These are phyloP conservation scores for Penicillium crustosum DNA, from an alignment of 2,329 filamentous ascomycete genomes.

Conservation along the genomic window DNA sequence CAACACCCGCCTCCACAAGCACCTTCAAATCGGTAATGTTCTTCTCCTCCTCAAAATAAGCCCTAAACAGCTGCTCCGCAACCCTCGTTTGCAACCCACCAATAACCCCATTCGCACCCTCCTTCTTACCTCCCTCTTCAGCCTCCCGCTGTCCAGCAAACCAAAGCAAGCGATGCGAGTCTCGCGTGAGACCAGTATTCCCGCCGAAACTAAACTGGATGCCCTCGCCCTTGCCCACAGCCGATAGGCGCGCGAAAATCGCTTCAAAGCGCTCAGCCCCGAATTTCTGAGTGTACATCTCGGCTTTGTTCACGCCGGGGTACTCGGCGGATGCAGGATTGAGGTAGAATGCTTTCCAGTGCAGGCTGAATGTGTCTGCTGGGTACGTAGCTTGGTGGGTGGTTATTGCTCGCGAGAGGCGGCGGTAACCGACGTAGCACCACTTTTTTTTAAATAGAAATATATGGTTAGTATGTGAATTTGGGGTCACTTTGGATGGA, in stretches of 20 bases:
- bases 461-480: constrained; percentile 1
- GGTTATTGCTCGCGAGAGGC: constrained; percentile 69
- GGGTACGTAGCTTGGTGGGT: constrained; percentile 64
- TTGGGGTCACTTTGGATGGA: constrained; percentile 1
- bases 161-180: constrained; percentile 75
- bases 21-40: constrained; percentile 61
- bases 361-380: constrained; percentile 68
- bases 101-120: constrained; percentile 28
- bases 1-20: constrained; percentile 54
- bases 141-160: constrained; percentile 58
- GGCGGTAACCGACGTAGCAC: constrained; percentile 78
- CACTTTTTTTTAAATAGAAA: constrained; percentile 34
- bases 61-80: constrained; percentile 62
- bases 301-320: constrained; percentile 53
- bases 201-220: constrained; percentile 73
- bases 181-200: constrained; percentile 71
- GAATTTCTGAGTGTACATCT: constrained; percentile 63
- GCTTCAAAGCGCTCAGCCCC: constrained; percentile 58
- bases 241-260: constrained; percentile 58
- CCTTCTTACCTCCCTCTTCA: not conserved
- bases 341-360: constrained; percentile 79
- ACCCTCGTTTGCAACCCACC: constrained; percentile 58
- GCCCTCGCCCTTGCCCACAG: constrained; percentile 63
- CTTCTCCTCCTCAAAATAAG: constrained; percentile 65
- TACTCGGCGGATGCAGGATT: constrained; percentile 62